Base-by-base conservation (phyloP, 2,329 filamentous ascomycete genomes). In the Aphanocladium album region DNA sequence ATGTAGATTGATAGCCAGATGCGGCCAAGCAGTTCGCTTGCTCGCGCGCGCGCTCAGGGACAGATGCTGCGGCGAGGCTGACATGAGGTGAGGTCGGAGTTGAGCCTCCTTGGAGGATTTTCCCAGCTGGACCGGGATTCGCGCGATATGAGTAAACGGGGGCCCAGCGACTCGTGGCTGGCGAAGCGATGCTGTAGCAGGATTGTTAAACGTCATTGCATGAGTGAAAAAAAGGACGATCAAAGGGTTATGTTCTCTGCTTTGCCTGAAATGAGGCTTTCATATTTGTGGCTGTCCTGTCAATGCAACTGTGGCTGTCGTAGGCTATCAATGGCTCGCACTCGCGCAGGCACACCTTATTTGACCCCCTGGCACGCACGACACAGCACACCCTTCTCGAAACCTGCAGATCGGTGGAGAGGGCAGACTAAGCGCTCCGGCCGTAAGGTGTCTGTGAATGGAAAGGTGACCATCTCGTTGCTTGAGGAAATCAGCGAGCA, bases 11-110 rank as follows among this genome's bases (percentile, higher is more conserved):
- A 54, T 54, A 30, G 37, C 33, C 19, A 9, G 50, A 53, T 53
- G 2, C 5, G 21, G 50, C n/a, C 49, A 51, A 53, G 12, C 2
- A n/a, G 21, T 41, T 14, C n/a, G 35, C 33, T 23, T 21, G 17
- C 50, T 50, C 23, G 23, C 47, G 47, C 25, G 2, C 47, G 23
- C 17, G 16, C 6, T 1, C 47, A 17, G 16, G 47, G 43, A 19
- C 17, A 4, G 21, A 23, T 19, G 41, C 41, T 21, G 41, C 17
- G 17, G 41, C 37, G 19, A 25, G 54, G 54, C 54, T 57, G 54
- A 57, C 43, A 57, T 37, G 54, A 57, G 43, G 30, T 47, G 43
- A 57, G 54, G 43, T 47, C 54, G 54, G 54, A 16, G 27, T 57
- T 57, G 54, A 46, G 12, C 14, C 12, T 17, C 9, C 43, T 41